A percentile compares a stretch with the other conserved stretches of the same genome.
These are phyloP conservation scores for Croton laevigatus DNA, from an alignment of 441 rosid species.

Conservation along the genomic window DNA sequence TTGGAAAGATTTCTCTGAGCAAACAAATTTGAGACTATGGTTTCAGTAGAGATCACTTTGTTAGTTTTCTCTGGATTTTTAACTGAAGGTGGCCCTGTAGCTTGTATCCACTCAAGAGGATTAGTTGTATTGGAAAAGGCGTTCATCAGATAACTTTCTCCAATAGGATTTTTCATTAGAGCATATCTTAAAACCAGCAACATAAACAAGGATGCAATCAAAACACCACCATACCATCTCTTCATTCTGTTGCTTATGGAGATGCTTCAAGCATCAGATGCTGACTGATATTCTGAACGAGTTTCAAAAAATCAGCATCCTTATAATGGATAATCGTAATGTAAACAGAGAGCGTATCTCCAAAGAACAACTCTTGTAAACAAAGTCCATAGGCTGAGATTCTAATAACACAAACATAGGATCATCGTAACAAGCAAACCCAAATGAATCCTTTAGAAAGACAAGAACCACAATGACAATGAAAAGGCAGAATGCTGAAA, in stretches of 20 bases:
- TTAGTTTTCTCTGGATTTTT: conserved; percentile 54
- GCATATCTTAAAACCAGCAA: conserved; percentile 63
- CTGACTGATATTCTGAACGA: conserved; percentile 20
- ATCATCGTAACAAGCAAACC: not conserved
- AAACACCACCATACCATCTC: conserved; percentile 73
- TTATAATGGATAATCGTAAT: conserved; percentile 9
- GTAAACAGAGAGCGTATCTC: conserved; percentile 12
- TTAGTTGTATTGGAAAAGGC: conserved; percentile 54
- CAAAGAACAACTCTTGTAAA: conserved; percentile 2
- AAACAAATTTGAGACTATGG: conserved; percentile 53
- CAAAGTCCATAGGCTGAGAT: conserved; percentile 14
- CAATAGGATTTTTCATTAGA: conserved; percentile 56
- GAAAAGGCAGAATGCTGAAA: conserved; percentile 21
- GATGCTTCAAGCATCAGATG: conserved; percentile 18
- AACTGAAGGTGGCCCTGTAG: conserved; percentile 48
- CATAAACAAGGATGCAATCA: conserved; percentile 73
- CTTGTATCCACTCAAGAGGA: conserved; percentile 73
- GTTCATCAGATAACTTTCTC: conserved; percentile 45
- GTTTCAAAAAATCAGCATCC: conserved; percentile 12
- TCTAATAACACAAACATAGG: conserved; percentile 14
- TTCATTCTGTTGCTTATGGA: conserved; percentile 54
- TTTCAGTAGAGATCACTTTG: conserved; percentile 54
- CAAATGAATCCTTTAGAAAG: conserved; percentile 7
- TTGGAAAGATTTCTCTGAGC: conserved; percentile 54
- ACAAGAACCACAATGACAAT: not conserved